A percentile compares a stretch with the other conserved stretches of the same genome.
These are phyloP conservation scores for Acephala macrosclerotiorum DNA, from an alignment of 2,329 filamentous ascomycete species.

Conservation along the genomic window DNA sequence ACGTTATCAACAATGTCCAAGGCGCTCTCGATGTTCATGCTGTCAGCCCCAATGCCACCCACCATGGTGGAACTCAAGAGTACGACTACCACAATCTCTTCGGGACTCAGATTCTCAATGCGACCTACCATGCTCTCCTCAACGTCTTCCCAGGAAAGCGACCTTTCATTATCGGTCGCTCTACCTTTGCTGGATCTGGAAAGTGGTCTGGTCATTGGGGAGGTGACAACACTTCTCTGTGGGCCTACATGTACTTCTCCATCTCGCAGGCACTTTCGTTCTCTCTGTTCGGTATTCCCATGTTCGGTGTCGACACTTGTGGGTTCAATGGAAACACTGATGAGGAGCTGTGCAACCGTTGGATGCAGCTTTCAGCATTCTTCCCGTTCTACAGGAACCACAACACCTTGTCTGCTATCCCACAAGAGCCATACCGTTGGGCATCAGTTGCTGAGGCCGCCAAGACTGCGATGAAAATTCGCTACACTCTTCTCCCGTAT, in stretches of 20 bases:
- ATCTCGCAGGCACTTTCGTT: slow-evolving; percentile 82
- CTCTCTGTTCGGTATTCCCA: slow-evolving; percentile 76
- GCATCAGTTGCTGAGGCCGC: slow-evolving; percentile 68
- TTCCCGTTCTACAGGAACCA: slow-evolving; percentile 84
- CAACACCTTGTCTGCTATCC: slow-evolving; percentile 65
- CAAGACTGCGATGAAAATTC: slow-evolving; percentile 72
- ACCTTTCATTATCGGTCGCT: slow-evolving; percentile 85
- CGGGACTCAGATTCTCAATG: slow-evolving; percentile 77
- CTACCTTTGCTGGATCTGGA: slow-evolving; percentile 80
- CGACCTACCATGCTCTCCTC: slow-evolving; percentile 63
- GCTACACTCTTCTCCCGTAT: slow-evolving; percentile 76
- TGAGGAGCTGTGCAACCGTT: slow-evolving; percentile 75
- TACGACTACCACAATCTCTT: slow-evolving; percentile 88
- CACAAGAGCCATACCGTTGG: slow-evolving; percentile 79
- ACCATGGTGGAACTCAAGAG: slow-evolving; percentile 74
- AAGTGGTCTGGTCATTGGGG: slow-evolving; percentile 85
- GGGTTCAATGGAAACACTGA: slow-evolving; percentile 74
- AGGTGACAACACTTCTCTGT: slow-evolving; percentile 75
- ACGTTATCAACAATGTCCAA: slow-evolving; percentile 76
- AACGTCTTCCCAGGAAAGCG: slow-evolving; percentile 63
- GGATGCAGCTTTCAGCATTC: slow-evolving; percentile 78
- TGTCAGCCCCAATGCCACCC: slow-evolving; percentile 79
- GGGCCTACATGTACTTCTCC: slow-evolving; percentile 77
- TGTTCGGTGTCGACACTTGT: slow-evolving; percentile 77
- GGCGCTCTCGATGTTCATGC: slow-evolving; percentile 78